Base-by-base conservation (phyloP, 1,284 basidiomycete genomes). In the Malassezia japonica region DNA sequence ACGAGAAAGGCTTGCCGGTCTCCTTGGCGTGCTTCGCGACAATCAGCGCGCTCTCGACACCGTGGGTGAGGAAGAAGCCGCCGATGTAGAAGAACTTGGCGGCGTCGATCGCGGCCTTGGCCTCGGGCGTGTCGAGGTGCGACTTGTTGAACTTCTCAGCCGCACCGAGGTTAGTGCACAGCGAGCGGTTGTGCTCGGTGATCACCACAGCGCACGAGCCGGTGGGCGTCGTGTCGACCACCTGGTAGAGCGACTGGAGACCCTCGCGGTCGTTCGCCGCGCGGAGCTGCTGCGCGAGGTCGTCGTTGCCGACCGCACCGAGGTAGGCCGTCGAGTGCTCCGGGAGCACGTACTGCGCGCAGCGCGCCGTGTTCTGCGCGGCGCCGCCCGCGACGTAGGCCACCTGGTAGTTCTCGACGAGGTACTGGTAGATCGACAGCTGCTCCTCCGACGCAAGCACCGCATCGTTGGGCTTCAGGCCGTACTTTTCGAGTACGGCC, bases 41-140 rank as follows among this genome's bases (percentile, higher is more conserved):
- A 62, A 84, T 79, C 42, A 90, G 75, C 35, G 83, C 83, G 48
- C 81, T 81, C 64, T 84, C 83, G 53, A 82, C 73, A 47, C 91
- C 91, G 74, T 98, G 92, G 20, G 92, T 94, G 59, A 98, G 80
- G 82, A 98, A 96, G 79, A 86, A 98, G 16, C 94, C 92, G 67
- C 90, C 94, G 56, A 96, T 82, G 79, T 98, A 98, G 78, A 83
- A 94, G 74, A 83, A 81, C 72, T 86, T 84, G 51, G 91, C 91
- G 46, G 77, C 79, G 25, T 86, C 79, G 66, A 96, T 79, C 57
- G 88, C 78, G 40, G 83, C 79, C 41, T 87, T 82, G 56, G 95
- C 83, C 57, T 79, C 77, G 24, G 83, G 78, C n/a, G 85, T 84
- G 24, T 80, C 78, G 46, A 96, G 79, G 76, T 95, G 88, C 15